phyloP scores from a whole-genome alignment of 306 rosid genomes.

The Dicorynia guianensis region DNA sequence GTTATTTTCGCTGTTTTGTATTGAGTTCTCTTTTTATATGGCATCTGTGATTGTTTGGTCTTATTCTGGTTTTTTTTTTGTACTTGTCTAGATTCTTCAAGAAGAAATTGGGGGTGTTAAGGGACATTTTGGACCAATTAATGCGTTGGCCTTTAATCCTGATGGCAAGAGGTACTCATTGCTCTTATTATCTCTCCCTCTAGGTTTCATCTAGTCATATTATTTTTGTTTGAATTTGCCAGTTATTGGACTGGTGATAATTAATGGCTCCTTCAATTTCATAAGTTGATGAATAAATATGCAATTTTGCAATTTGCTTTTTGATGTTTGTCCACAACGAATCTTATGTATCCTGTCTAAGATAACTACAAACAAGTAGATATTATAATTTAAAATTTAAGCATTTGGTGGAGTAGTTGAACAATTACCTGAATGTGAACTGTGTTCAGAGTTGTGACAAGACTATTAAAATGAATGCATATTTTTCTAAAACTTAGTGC shows the following conservation, averaged over 20 bases:
- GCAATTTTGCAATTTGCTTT: not conserved
- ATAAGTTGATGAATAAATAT: constrained; percentile 16
- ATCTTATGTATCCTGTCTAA: not conserved
- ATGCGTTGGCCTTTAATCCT: constrained; percentile 93
- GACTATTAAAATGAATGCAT: not conserved
- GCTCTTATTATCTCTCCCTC: constrained; percentile 1
- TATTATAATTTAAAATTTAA: not conserved
- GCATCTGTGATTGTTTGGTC: not conserved
- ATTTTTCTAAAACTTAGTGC: too few species aligned
- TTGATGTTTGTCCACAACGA: not conserved
- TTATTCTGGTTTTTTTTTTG: constrained; percentile 17
- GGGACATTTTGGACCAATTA: constrained; percentile 98
- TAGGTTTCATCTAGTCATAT: not conserved
- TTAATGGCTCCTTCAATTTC: not conserved
- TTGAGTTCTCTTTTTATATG: not conserved
- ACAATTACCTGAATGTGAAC: not conserved
- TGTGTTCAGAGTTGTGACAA: too few species aligned
- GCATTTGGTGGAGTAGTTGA: not conserved
- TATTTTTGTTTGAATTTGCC: not conserved
- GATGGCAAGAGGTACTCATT: constrained; percentile 81
- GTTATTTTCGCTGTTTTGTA: not conserved
- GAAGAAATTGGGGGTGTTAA: constrained; percentile 98
- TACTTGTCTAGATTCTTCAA: constrained; percentile 75
- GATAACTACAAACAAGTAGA: too few species aligned
- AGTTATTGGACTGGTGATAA: not conserved